Percentiles rank a stretch among this genome's conserved stretches.
Evolutionary conservation across 805 yeast species (phyloP).

Genomic region (Yamadazyma ubonensis): DNA sequence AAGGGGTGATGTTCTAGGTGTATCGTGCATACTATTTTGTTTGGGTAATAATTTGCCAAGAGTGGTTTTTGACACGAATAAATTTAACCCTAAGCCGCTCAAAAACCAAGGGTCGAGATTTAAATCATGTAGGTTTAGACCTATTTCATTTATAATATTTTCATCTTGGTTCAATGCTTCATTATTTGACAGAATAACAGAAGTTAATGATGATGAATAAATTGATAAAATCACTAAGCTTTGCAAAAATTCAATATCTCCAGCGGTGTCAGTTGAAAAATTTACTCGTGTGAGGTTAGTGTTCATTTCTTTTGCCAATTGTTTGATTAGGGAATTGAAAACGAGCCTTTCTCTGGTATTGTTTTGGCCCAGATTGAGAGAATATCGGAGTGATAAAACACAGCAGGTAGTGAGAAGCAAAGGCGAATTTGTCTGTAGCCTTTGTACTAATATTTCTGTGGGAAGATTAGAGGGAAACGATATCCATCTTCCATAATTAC

Average conservation of each 20-base stretch:
- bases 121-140: conserved; percentile 31
- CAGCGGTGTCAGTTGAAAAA: conserved; percentile 25
- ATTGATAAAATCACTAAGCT: conserved; percentile 64
- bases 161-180: too few species aligned
- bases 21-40: background rate
- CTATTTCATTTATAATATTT: too few species aligned
- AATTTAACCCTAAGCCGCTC: conserved; percentile 63
- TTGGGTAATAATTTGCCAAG: conserved; percentile 38
- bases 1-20: conserved; percentile 19
- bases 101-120: conserved; percentile 69
- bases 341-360: conserved; percentile 25
- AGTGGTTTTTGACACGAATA: conserved; percentile 54
- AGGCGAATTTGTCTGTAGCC: conserved; percentile 53
- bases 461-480: conserved; percentile 58
- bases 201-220: conserved; percentile 60
- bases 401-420: conserved; percentile 67
- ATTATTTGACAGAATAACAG: conserved; percentile 25
- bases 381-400: conserved; percentile 57
- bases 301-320: conserved; percentile 51
- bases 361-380: conserved; percentile 25
- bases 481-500: conserved; percentile 76
- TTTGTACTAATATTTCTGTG: conserved; percentile 47
- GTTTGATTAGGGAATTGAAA: conserved; percentile 44
- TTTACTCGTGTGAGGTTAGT: conserved; percentile 33
- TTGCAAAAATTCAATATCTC: conserved; percentile 60